These are phyloP conservation scores for Globisporangium radiosum DNA, from an alignment of 352 stramenopile genomes.

Conservation along the genomic window DNA sequence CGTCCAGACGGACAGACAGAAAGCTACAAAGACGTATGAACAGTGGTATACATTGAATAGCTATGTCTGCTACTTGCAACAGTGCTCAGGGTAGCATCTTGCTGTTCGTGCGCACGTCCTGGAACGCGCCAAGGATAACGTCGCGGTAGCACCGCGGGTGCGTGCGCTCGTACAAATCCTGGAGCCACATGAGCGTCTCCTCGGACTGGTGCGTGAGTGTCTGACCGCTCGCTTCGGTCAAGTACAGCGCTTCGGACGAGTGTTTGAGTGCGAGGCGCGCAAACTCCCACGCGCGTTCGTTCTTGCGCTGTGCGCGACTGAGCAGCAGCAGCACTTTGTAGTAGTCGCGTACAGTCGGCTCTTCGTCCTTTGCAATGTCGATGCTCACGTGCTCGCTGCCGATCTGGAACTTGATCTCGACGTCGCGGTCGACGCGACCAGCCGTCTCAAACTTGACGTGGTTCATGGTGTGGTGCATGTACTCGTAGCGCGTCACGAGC, in stretches of 20 bases:
- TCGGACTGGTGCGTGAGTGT: slow-evolving; percentile 31
- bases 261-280: slow-evolving; percentile 18
- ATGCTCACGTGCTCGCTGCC: slow-evolving; percentile 21
- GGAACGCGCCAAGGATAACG: slow-evolving; percentile 20
- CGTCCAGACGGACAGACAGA: too few relatives aligned
- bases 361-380: slow-evolving; percentile 24
- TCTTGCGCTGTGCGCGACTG: slow-evolving; percentile 24
- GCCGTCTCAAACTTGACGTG: slow-evolving; percentile 37
- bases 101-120: slow-evolving; percentile 6
- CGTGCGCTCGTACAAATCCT: slow-evolving; percentile 23
- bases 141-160: slow-evolving; percentile 34
- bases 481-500: slow-evolving; percentile 30
- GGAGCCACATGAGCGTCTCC: slow-evolving; percentile 27
- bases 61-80: too few relatives aligned
- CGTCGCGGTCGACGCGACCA: slow-evolving; percentile 38
- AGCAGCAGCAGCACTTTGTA: slow-evolving; percentile 40
- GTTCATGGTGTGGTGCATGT: slow-evolving; percentile 18
- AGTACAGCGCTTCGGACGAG: slow-evolving; percentile 24
- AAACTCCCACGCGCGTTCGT: slow-evolving; percentile 31
- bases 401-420: slow-evolving; percentile 33
- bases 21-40: too few relatives aligned
- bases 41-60: too few relatives aligned
- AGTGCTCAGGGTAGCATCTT: slow-evolving; percentile 1
- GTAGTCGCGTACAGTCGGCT: slow-evolving; percentile 20
- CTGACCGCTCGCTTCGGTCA: slow-evolving; percentile 24